Conservation (phyloP, 257 asterid species). For the Solanum lignicaule region DNA sequence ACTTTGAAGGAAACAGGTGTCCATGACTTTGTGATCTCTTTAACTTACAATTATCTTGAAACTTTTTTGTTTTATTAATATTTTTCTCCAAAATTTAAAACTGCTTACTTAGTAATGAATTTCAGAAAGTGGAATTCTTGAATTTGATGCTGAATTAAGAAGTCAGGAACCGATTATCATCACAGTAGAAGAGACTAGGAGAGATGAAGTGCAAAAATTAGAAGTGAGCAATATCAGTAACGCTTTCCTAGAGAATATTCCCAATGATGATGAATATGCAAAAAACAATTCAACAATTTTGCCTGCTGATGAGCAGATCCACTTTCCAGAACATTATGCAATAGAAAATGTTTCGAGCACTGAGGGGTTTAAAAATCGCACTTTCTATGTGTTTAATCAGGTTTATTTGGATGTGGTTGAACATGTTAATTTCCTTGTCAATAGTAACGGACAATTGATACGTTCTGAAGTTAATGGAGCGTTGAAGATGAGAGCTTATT, state of each 20-base stretch:
- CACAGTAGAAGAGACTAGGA: constrained; percentile 6
- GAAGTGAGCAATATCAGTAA: neutral
- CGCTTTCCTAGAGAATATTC: neutral
- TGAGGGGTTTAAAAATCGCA: neutral
- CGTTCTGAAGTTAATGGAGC: constrained; percentile 98
- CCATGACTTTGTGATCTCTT: constrained; percentile 21
- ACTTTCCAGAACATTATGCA: constrained; percentile 7
- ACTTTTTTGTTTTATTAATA: neutral
- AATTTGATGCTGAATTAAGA: constrained; percentile 10
- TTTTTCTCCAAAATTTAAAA: neutral
- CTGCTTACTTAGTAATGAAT: neutral
- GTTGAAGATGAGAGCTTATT: constrained; percentile 90
- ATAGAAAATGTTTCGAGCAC: constrained; percentile 8
- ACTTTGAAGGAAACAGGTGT: constrained; percentile 38
- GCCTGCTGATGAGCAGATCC: neutral
- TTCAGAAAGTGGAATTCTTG: constrained; percentile 8
- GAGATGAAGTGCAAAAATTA: neutral
- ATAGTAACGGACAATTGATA: constrained; percentile 90
- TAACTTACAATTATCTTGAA: neutral
- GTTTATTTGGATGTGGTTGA: constrained; percentile 98
- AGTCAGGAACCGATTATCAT: constrained; percentile 7
- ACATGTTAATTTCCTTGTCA: constrained; percentile 95
- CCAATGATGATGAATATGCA: neutral
- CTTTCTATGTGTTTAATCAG: constrained; percentile 28
- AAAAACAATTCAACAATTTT: constrained; percentile 5